These are phyloP conservation scores for Solanum hybrid DNA, from an alignment of 305 asterid genomes.

Conservation along the genomic window DNA sequence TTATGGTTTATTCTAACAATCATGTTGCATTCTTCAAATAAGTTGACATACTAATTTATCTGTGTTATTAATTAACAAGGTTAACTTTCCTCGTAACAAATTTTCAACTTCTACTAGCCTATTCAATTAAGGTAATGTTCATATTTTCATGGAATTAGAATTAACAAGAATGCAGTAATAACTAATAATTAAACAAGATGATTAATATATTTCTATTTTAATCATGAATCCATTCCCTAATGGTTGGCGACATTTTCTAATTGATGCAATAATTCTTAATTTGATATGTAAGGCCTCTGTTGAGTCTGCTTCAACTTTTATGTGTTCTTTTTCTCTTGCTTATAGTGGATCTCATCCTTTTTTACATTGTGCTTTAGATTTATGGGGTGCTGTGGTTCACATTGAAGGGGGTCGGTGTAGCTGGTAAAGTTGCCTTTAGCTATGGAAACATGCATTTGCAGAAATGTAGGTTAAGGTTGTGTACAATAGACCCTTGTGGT, in stretches of 20 bases:
- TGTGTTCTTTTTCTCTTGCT: background rate
- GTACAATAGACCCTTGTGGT: background rate
- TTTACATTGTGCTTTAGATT: background rate
- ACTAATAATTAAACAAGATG: background rate
- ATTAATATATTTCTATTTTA: background rate
- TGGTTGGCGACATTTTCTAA: background rate
- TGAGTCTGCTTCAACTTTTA: background rate
- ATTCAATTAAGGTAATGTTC: background rate
- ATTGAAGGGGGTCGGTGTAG: background rate
- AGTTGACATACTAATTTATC: background rate
- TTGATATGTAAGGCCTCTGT: background rate
- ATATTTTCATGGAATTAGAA: background rate
- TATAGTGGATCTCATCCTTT: background rate
- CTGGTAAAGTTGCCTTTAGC: background rate
- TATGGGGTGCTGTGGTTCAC: background rate
- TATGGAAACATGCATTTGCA: background rate
- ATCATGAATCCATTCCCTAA: background rate
- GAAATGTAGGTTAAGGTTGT: background rate
- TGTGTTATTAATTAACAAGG: background rate
- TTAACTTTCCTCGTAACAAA: background rate
- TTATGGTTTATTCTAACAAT: background rate
- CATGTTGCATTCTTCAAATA: background rate
- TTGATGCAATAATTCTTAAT: background rate
- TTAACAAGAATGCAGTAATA: background rate
- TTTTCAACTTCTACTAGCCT: background rate